These are phyloP conservation scores for Suhomyces wounanorum DNA, from an alignment of 1,139 yeast genomes.

Conservation along the genomic window DNA sequence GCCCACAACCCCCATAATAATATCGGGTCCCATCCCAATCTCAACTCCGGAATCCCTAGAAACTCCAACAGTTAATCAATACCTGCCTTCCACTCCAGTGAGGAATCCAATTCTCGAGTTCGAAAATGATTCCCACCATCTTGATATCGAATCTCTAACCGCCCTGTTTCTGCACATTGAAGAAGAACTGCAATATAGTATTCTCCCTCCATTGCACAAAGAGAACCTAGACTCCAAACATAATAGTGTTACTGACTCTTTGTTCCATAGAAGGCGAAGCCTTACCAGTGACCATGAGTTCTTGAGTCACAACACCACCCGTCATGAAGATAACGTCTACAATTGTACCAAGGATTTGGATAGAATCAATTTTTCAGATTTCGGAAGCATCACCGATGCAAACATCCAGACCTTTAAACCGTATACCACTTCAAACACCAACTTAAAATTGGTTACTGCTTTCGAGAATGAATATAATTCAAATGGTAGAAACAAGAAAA, in stretches of 20 bases:
- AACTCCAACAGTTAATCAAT: not conserved
- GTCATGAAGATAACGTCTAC: conserved; percentile 12
- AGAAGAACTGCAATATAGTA: not conserved
- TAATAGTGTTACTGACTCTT: not conserved
- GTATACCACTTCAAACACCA: conserved; percentile 13
- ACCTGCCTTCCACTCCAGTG: not conserved
- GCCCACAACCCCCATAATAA: conserved; percentile 1
- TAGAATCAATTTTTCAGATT: conserved; percentile 14
- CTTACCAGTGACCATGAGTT: conserved; percentile 20
- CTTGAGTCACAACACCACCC: conserved; percentile 25
- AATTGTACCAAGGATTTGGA: conserved; percentile 7
- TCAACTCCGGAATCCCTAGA: not conserved
- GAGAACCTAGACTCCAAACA: not conserved
- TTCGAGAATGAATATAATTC: not conserved
- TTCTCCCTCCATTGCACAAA: not conserved
- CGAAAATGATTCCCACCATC: not conserved
- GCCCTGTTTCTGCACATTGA: conserved; percentile 10
- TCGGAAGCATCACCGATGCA: conserved; percentile 24
- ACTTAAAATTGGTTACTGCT: conserved; percentile 10
- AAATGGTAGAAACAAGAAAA: not conserved
- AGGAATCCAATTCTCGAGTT: not conserved
- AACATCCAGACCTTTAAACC: conserved; percentile 25
- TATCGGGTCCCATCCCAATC: conserved; percentile 4
- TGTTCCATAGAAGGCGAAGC: not conserved
- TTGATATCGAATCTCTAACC: not conserved